phyloP scores from a whole-genome alignment of 352 stramenopile species.

The Globisporangium alternatum region DNA sequence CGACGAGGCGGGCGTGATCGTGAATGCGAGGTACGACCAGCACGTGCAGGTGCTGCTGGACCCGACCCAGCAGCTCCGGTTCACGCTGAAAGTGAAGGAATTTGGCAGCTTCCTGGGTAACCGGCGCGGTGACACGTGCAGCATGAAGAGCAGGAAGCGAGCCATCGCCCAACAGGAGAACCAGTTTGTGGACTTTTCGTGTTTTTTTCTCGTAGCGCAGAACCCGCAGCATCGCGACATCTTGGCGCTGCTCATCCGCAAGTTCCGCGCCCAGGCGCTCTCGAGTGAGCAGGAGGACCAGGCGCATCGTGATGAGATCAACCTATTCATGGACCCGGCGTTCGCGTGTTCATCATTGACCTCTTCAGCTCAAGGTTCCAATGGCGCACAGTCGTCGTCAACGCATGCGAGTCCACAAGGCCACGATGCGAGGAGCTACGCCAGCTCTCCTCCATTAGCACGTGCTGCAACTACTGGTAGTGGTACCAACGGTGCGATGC shows the following conservation, averaged over 20 bases:
- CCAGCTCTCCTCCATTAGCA: constrained; percentile 7
- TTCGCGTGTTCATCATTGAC: constrained; percentile 26
- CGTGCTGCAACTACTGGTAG: not conserved
- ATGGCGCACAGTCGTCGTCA: constrained; percentile 3
- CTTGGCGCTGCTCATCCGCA: constrained; percentile 62
- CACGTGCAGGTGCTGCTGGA: constrained; percentile 76
- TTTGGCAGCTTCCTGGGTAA: constrained; percentile 71
- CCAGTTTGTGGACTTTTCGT: constrained; percentile 50
- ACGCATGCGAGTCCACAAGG: not conserved
- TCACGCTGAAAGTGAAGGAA: constrained; percentile 76
- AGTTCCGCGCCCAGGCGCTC: constrained; percentile 58
- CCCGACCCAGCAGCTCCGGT: constrained; percentile 55
- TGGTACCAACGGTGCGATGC: not conserved
- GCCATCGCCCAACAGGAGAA: not conserved
- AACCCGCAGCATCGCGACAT: constrained; percentile 82
- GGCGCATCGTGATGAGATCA: constrained; percentile 58
- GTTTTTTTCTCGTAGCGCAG: constrained; percentile 74
- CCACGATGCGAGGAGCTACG: not conserved
- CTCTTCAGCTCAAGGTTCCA: not conserved
- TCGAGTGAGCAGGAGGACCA: constrained; percentile 48
- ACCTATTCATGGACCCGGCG: constrained; percentile 69
- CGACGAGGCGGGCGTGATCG: constrained; percentile 57
- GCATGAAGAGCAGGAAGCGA: constrained; percentile 43
- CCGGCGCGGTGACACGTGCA: constrained; percentile 53
- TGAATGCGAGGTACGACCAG: constrained; percentile 43